A percentile compares a stretch with the other conserved stretches of the same genome.
Conservation (phyloP, 1,139 yeast species). For the Pichia sp. region DNA sequence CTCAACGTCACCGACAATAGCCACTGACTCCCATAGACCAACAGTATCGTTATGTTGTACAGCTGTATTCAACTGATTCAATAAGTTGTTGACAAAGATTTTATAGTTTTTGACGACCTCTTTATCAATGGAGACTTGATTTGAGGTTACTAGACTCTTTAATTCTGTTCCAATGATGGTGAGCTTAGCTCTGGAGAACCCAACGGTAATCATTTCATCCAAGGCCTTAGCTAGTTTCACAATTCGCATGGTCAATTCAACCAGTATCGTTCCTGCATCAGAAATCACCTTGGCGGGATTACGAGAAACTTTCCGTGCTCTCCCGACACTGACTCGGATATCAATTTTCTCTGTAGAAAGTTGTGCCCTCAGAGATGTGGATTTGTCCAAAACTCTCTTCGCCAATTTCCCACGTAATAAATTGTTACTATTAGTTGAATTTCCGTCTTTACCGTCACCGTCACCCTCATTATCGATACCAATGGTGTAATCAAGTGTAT, state of each 20-base stretch:
- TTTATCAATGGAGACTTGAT: slow-evolving; percentile 10
- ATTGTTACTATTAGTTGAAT: neutral
- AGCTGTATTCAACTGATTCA: slow-evolving; percentile 46
- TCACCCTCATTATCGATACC: slow-evolving; percentile 1
- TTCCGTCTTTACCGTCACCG: slow-evolving; percentile 25
- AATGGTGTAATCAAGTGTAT: slow-evolving; percentile 41
- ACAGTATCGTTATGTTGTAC: slow-evolving; percentile 42
- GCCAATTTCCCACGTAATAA: slow-evolving; percentile 30
- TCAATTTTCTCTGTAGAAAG: slow-evolving; percentile 3
- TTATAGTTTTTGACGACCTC: slow-evolving; percentile 33
- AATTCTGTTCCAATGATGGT: slow-evolving; percentile 50
- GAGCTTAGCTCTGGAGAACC: slow-evolving; percentile 50
- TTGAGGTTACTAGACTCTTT: slow-evolving; percentile 36
- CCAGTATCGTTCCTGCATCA: slow-evolving; percentile 52
- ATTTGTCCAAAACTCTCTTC: slow-evolving; percentile 40
- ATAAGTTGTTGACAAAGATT: slow-evolving; percentile 42
- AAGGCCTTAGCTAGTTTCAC: slow-evolving; percentile 43
- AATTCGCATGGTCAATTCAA: slow-evolving; percentile 42
- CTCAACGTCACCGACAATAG: slow-evolving; percentile 54
- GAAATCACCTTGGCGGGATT: slow-evolving; percentile 37
- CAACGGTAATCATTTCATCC: slow-evolving; percentile 43
- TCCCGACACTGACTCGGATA: slow-evolving; percentile 27
- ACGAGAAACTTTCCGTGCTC: slow-evolving; percentile 32
- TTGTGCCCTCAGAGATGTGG: slow-evolving; percentile 18
- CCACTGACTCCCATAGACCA: slow-evolving; percentile 50